phyloP scores from a whole-genome alignment of 1,284 basidiomycete genomes.

The Fistulinella staudtii region DNA sequence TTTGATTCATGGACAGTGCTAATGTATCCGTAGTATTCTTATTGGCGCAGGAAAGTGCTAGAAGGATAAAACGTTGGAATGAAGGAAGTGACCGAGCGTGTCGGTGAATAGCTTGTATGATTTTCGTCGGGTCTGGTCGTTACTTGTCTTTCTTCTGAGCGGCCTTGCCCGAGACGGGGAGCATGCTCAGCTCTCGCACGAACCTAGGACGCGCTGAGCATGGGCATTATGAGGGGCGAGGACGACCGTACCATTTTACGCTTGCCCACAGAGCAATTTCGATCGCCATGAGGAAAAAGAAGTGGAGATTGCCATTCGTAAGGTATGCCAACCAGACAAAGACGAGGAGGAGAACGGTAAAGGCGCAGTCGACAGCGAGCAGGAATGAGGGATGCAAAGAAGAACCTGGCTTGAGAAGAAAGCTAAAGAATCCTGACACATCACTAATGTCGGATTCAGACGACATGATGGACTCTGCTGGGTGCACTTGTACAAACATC shows the following conservation, averaged over 20 bases:
- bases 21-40: slow-evolving; percentile 61
- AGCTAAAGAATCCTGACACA: slow-evolving; percentile 42
- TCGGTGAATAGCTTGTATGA: slow-evolving; percentile 33
- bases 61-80: slow-evolving; percentile 78
- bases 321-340: slow-evolving; percentile 52
- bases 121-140: slow-evolving; percentile 6
- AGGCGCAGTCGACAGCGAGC: slow-evolving; percentile 57
- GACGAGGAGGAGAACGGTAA: slow-evolving; percentile 54
- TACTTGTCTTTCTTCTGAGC: slow-evolving; percentile 30
- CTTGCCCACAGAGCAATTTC: slow-evolving; percentile 68
- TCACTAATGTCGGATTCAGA: slow-evolving; percentile 13
- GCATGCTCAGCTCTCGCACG: slow-evolving; percentile 46
- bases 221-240: neutral
- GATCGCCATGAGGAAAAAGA: slow-evolving; percentile 59
- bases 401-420: slow-evolving; percentile 67
- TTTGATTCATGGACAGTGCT: neutral
- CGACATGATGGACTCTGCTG: too few species aligned
- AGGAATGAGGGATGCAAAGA: slow-evolving; percentile 69
- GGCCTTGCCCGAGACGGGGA: slow-evolving; percentile 20
- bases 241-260: slow-evolving; percentile 68
- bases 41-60: slow-evolving; percentile 77
- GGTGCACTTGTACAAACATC: slow-evolving; percentile 24
- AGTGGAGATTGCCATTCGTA: slow-evolving; percentile 59
- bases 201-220: slow-evolving; percentile 40
- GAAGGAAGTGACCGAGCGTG: slow-evolving; percentile 60